Evolutionary conservation across 345 rosid species (phyloP).

Genomic region (Viola odorata): DNA sequence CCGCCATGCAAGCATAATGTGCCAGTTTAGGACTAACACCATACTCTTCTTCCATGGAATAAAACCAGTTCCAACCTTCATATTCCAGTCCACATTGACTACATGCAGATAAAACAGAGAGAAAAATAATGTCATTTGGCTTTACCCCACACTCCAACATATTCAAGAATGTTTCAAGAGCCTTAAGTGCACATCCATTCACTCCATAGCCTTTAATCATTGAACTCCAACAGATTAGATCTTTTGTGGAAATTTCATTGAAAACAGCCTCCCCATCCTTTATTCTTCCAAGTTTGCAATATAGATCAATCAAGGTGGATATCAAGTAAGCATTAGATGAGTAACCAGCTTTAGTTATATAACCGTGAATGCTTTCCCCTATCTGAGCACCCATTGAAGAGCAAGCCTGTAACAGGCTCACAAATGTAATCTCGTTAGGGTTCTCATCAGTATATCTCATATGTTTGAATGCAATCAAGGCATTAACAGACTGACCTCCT

Average conservation of each 20-base stretch:
- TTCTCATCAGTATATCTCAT: constrained; percentile 7
- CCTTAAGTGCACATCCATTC: constrained; percentile 11
- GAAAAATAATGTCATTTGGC: constrained; percentile 9
- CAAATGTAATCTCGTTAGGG: constrained; percentile 9
- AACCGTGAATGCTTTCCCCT: constrained; percentile 3
- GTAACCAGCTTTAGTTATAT: constrained; percentile 7
- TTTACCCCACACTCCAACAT: constrained; percentile 4
- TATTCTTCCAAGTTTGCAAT: constrained; percentile 8
- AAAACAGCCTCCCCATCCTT: constrained; percentile 4
- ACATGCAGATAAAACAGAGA: constrained; percentile 12
- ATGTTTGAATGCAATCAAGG: constrained; percentile 2
- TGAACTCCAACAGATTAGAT: too few species aligned
- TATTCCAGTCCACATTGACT: constrained; percentile 10
- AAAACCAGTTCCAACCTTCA: constrained; percentile 4
- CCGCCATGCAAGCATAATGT: constrained; percentile 21
- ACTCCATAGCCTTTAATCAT: constrained; percentile 12
- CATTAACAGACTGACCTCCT: constrained; percentile 8
- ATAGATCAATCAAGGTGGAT: constrained; percentile 10
- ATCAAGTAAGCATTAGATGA: constrained; percentile 6
- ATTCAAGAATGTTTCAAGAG: constrained; percentile 8
- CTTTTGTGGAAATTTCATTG: too few species aligned
- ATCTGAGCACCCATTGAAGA: background rate
- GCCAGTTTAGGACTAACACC: constrained; percentile 12
- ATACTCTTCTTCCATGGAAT: constrained; percentile 10
- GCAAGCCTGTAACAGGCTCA: background rate